phyloP scores from a whole-genome alignment of 768 basidiomycete species.

The Zangia roseola region DNA sequence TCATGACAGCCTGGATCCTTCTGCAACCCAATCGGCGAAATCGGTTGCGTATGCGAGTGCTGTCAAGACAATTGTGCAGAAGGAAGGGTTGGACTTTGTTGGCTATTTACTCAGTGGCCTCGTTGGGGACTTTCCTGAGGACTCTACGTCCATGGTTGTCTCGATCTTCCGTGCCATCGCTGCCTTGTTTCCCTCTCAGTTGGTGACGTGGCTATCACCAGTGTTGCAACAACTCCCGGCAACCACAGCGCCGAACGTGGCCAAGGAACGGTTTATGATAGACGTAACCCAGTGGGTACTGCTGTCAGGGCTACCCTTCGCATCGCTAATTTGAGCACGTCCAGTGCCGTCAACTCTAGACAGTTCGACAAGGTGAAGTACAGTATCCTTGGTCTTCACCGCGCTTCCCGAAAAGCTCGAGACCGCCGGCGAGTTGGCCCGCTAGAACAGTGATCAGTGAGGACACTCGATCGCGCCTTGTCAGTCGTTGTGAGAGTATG shows the following conservation, averaged over 20 bases:
- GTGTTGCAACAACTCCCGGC: slow-evolving; percentile 71
- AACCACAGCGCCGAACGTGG: slow-evolving; percentile 55
- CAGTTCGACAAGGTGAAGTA: slow-evolving; percentile 84
- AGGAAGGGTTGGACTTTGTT: slow-evolving; percentile 72
- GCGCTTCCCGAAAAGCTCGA: slow-evolving; percentile 71
- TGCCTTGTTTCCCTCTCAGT: slow-evolving; percentile 62
- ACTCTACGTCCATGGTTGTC: slow-evolving; percentile 68
- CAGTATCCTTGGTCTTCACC: slow-evolving; percentile 65
- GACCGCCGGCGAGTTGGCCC: slow-evolving; percentile 50
- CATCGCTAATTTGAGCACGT: slow-evolving; percentile 1
- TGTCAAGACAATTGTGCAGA: slow-evolving; percentile 60
- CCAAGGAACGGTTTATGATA: slow-evolving; percentile 68
- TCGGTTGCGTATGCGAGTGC: slow-evolving; percentile 59
- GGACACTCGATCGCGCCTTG: background rate
- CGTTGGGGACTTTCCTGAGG: slow-evolving; percentile 86
- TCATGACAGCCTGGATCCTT: slow-evolving; percentile 64
- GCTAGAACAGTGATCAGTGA: slow-evolving; percentile 25
- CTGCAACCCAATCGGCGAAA: slow-evolving; percentile 53
- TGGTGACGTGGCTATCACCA: slow-evolving; percentile 70
- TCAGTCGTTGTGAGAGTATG: slow-evolving; percentile 7
- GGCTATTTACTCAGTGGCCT: slow-evolving; percentile 73
- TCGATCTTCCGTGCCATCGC: slow-evolving; percentile 74
- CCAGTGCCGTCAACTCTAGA: slow-evolving; percentile 60
- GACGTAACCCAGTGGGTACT: slow-evolving; percentile 71
- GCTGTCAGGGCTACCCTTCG: background rate